Percentiles rank a stretch among this genome's conserved stretches.
Conservation (phyloP, 139 green algal genomes). For the Asterochloris erici region DNA sequence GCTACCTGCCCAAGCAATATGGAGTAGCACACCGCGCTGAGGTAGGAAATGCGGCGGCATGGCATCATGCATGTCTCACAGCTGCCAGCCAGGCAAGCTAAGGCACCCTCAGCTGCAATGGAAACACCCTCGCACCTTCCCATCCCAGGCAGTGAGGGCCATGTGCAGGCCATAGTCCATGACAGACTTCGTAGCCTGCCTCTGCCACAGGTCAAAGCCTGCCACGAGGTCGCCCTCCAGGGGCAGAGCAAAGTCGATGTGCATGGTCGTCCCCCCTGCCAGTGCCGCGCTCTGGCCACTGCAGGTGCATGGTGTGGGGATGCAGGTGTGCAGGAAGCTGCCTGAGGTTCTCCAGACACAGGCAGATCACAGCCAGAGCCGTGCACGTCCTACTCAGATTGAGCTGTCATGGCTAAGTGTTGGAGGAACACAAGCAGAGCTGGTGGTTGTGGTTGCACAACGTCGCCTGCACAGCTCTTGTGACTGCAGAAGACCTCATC, state of each 20-base stretch:
- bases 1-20: too few species aligned
- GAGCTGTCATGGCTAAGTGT: too few species aligned
- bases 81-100: too few species aligned
- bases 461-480: not conserved
- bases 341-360: too few species aligned
- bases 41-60: not conserved
- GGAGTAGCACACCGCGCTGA: not conserved
- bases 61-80: not conserved
- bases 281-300: conserved; percentile 81
- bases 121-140: conserved; percentile 39
- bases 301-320: not conserved
- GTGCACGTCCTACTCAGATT: too few species aligned
- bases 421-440: too few species aligned
- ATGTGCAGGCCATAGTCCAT: conserved; percentile 98
- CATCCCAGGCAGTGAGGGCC: conserved; percentile 86
- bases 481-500: not conserved
- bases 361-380: too few species aligned
- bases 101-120: not conserved
- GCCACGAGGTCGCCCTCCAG: conserved; percentile 64
- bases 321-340: too few species aligned
- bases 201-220: conserved; percentile 56
- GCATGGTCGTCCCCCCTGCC: conserved; percentile 93
- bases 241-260: conserved; percentile 96
- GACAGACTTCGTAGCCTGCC: conserved; percentile 55
- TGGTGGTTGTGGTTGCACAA: too few species aligned